Base-by-base conservation (phyloP, 2,329 filamentous ascomycete genomes). In the Nigrospora oryzae region DNA sequence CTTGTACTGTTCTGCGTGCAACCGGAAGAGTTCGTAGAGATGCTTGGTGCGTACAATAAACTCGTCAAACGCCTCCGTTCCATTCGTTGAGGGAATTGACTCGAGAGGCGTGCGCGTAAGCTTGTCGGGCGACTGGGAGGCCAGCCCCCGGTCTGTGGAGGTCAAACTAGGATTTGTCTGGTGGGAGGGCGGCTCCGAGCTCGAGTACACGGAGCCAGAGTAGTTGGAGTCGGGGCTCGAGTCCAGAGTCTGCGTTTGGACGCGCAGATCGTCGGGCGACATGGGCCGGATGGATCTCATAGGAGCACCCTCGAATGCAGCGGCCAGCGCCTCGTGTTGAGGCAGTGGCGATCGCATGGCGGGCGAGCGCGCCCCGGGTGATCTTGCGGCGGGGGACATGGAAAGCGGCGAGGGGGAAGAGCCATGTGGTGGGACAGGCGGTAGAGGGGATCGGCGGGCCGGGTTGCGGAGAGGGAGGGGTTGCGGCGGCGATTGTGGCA, bases 1-100 rank as follows among this genome's bases (percentile, higher is more conserved):
- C 50, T 79, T 81, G 30, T 83, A 71, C 31, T 82, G 77, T 61
- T 95, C 87, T 0, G 89, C 83, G 46, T 90, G 86, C 37, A 91
- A 64, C 34, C 81, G 74, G 58, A 95, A 94, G 3, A 93, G 72
- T 51, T 84, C 81, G 49, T 79, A 83, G 54, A 93, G 76, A 58
- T 90, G 86, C 16, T 75, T 77, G 3, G 86, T 85, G 23, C 89
- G 82, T 6, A 68, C 61, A 4, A 80, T 77, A 59, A 95, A 95
- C 12, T 83, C 77, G 8, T 74, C 65, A 41, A 90, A 72, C 0
- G 88, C 83, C 45, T 82, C 79, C 41, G 86, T 81, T 3, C 70
- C 69, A n/a, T 75, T 67, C 5, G 73, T 65, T 44, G 59, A 53
- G 11, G 53, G 52, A 7, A 11, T 12, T 5, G 39, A 63, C 43